Conservation (phyloP, 441 rosid species). For the Aleurites moluccanus region DNA sequence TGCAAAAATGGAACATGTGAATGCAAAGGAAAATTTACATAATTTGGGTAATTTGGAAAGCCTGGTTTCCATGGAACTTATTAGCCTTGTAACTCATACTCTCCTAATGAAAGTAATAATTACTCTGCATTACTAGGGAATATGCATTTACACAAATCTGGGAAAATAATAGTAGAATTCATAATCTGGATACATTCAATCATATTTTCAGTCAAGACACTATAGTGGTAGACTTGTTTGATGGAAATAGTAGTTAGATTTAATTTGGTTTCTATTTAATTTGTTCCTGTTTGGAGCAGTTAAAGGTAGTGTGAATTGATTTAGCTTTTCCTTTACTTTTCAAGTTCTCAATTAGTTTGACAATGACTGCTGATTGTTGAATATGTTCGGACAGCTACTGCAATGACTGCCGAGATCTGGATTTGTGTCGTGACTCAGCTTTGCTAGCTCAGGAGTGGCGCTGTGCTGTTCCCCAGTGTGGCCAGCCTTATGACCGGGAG, state of each 20-base stretch:
- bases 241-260: neutral
- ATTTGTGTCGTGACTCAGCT: constrained; percentile 72
- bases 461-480: constrained; percentile 83
- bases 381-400: constrained; percentile 66
- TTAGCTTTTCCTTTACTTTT: neutral
- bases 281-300: neutral
- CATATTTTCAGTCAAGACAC: neutral
- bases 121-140: neutral
- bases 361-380: constrained; percentile 16
- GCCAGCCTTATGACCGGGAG: constrained; percentile 79
- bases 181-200: neutral
- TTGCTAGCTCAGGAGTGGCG: constrained; percentile 77
- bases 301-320: neutral
- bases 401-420: constrained; percentile 93
- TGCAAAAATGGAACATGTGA: neutral
- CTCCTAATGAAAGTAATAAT: neutral
- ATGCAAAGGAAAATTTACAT: neutral
- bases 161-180: neutral
- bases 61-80: neutral
- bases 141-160: neutral
- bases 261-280: neutral
- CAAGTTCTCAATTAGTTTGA: neutral
- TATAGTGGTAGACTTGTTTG: neutral
- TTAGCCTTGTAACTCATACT: neutral
- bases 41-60: neutral